phyloP scores from a whole-genome alignment of 345 rosid species.

The Melastoma malabathricum region DNA sequence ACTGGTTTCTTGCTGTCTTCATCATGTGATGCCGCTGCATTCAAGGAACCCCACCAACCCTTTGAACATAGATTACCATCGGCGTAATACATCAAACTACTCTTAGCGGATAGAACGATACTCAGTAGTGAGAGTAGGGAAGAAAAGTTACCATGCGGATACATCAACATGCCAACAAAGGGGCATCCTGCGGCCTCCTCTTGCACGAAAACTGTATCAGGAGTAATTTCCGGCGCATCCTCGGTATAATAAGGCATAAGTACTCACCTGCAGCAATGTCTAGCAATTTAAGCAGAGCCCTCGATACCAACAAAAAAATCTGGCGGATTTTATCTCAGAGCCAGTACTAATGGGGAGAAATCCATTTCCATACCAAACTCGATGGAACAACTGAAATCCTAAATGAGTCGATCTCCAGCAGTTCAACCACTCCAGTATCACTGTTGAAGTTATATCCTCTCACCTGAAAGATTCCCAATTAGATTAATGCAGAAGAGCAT shows the following conservation, averaged over 20 bases:
- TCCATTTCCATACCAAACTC: constrained; percentile 46
- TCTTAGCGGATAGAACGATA: no score
- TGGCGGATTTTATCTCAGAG: neutral
- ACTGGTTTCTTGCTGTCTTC: constrained; percentile 24
- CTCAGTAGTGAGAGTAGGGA: no score
- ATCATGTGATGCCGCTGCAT: constrained; percentile 19
- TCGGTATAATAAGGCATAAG: constrained; percentile 61
- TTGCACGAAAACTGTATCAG: constrained; percentile 57
- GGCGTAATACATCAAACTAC: neutral
- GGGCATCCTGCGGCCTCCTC: constrained; percentile 55
- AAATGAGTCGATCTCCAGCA: constrained; percentile 79
- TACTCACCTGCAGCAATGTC: constrained; percentile 49
- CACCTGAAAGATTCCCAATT: constrained; percentile 27
- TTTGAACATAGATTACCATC: constrained; percentile 6
- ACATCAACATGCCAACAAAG: neutral
- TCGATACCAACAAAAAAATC: neutral
- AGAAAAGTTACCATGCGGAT: no score
- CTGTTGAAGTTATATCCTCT: constrained; percentile 74
- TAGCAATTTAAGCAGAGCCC: neutral
- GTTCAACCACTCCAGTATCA: constrained; percentile 61
- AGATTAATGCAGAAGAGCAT: neutral
- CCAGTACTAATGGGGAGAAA: neutral
- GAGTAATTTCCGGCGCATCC: constrained; percentile 61
- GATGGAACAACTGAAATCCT: constrained; percentile 84
- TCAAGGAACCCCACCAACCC: constrained; percentile 66